A percentile compares a stretch with the other conserved stretches of the same genome.
phyloP scores from a whole-genome alignment of 768 basidiomycete genomes.

The Grammothele lineata region DNA sequence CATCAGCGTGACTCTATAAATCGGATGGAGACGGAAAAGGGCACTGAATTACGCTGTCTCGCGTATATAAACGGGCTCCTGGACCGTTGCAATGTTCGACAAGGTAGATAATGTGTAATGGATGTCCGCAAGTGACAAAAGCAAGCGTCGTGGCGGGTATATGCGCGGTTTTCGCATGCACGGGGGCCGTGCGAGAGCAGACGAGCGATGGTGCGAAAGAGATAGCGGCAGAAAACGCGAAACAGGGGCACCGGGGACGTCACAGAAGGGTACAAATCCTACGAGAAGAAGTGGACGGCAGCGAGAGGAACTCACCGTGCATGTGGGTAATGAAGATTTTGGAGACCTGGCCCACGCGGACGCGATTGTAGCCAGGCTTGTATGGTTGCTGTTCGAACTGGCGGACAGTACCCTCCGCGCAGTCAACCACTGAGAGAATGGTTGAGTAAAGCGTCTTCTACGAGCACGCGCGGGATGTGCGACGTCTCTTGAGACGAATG shows the following conservation, averaged over 20 bases:
- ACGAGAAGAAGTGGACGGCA: neutral
- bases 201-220: neutral
- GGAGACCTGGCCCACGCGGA: slow-evolving; percentile 45
- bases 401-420: slow-evolving; percentile 74
- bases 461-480: slow-evolving; percentile 1
- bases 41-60: too few species aligned
- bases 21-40: too few species aligned
- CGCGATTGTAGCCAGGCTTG: slow-evolving; percentile 19
- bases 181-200: too few species aligned
- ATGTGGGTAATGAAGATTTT: slow-evolving; percentile 85
- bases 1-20: neutral
- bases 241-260: neutral
- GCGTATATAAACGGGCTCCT: neutral
- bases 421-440: slow-evolving; percentile 76
- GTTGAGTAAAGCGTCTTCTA: too few species aligned
- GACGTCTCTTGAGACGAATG: neutral
- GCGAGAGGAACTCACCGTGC: slow-evolving; percentile 49
- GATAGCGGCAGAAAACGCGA: neutral
- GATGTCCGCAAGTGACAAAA: too few species aligned
- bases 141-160: too few species aligned
- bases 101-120: too few species aligned
- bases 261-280: too few species aligned
- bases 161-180: too few species aligned
- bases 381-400: slow-evolving; percentile 61
- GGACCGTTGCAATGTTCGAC: too few species aligned